Conservation (phyloP, 805 yeast species). For the Lachancea fermentati region DNA sequence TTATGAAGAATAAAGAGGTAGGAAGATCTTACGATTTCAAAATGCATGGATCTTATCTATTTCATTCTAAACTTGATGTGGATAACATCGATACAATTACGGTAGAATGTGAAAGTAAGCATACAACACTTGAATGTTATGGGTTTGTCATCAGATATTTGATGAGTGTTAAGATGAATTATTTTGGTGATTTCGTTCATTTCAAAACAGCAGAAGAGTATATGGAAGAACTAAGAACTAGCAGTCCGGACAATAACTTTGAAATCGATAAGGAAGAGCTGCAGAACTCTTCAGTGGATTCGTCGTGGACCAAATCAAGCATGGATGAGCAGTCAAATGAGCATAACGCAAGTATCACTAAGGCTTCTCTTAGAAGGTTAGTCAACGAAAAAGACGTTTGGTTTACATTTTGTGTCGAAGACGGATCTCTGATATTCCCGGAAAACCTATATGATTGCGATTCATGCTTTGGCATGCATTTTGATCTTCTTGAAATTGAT, state of each 20-base stretch:
- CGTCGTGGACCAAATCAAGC: background rate
- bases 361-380: constrained; percentile 35
- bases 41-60: constrained; percentile 61
- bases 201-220: constrained; percentile 87
- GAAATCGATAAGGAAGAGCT: background rate
- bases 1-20: constrained; percentile 53
- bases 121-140: constrained; percentile 63
- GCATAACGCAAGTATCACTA: background rate
- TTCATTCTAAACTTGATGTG: constrained; percentile 51
- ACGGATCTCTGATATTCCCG: constrained; percentile 72
- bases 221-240: constrained; percentile 30
- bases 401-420: constrained; percentile 61
- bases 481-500: constrained; percentile 67
- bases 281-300: background rate
- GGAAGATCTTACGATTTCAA: constrained; percentile 63
- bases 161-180: constrained; percentile 74
- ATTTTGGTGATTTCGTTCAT: constrained; percentile 80
- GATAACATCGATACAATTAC: constrained; percentile 65
- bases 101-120: constrained; percentile 58
- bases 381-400: constrained; percentile 76
- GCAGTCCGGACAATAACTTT: constrained; percentile 1
- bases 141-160: constrained; percentile 77
- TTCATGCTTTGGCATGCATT: constrained; percentile 55
- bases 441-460: constrained; percentile 59
- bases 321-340: background rate